Conservation (phyloP, 1,284 basidiomycete genomes). For the Ustilago hordei region DNA sequence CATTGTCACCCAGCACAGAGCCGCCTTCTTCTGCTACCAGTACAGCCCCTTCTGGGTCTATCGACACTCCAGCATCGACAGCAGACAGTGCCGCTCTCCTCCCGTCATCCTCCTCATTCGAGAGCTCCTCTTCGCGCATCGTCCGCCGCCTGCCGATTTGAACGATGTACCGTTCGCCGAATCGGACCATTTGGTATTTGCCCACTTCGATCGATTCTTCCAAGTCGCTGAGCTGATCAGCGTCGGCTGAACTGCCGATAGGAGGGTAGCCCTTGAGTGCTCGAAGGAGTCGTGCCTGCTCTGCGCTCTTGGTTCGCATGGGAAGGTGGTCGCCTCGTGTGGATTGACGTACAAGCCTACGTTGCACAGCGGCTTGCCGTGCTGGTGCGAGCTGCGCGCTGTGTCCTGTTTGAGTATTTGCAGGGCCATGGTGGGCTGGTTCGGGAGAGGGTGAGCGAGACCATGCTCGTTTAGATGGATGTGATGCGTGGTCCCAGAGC, state of each 20-base stretch:
- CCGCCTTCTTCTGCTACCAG: conserved; percentile 15
- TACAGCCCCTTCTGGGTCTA: conserved; percentile 14
- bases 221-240: conserved; percentile 64
- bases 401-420: conserved; percentile 22
- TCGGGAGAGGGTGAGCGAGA: conserved; percentile 48
- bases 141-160: conserved; percentile 62
- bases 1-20: conserved; percentile 17
- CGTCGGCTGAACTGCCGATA: conserved; percentile 55
- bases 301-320: conserved; percentile 36
- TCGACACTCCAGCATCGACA: conserved; percentile 26
- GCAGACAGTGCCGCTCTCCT: conserved; percentile 30
- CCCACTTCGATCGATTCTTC: conserved; percentile 60
- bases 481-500: conserved; percentile 46
- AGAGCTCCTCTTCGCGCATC: conserved; percentile 59
- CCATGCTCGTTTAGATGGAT: conserved; percentile 46
- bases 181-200: conserved; percentile 55
- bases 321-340: conserved; percentile 59
- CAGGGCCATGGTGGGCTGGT: conserved; percentile 18
- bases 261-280: conserved; percentile 60
- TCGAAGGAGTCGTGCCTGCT: conserved; percentile 55
- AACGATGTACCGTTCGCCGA: conserved; percentile 61
- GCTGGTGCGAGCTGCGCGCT: conserved; percentile 33
- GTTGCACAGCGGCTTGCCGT: conserved; percentile 32
- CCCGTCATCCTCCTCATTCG: conserved; percentile 56
- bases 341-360: conserved; percentile 41